phyloP scores from a whole-genome alignment of 345 rosid genomes.

The Lepidium aucheri region DNA sequence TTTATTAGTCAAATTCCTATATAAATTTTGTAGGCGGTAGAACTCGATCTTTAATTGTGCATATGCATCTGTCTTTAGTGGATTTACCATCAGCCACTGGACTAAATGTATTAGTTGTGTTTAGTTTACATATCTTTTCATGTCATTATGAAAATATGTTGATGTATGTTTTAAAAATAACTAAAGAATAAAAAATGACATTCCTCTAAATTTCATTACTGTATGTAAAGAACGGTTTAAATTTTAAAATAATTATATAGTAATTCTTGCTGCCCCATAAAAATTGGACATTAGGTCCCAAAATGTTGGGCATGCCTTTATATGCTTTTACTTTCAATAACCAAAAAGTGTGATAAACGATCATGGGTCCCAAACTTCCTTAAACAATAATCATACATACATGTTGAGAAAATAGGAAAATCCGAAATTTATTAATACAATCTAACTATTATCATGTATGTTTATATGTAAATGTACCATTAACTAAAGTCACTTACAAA shows the following conservation, averaged over 20 bases:
- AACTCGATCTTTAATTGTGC: no score
- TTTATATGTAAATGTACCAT: neutral
- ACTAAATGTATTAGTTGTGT: no score
- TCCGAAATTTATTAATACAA: neutral
- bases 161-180: no score
- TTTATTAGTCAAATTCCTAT: no score
- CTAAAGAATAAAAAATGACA: neutral
- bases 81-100: no score
- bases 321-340: conserved; percentile 13
- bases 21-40: no score
- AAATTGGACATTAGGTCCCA: conserved; percentile 18
- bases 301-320: conserved; percentile 26
- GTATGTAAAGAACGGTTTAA: neutral
- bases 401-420: neutral
- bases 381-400: conserved; percentile 18
- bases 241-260: neutral
- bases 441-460: neutral
- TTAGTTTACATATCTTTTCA: no score
- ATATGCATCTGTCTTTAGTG: no score
- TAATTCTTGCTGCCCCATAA: conserved; percentile 6
- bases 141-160: no score
- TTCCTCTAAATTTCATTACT: no score
- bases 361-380: conserved; percentile 22
- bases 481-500: neutral
- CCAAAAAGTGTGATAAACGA: conserved; percentile 22